phyloP scores from a whole-genome alignment of 179 eudicot species.

The Sideroxylon spinosum region DNA sequence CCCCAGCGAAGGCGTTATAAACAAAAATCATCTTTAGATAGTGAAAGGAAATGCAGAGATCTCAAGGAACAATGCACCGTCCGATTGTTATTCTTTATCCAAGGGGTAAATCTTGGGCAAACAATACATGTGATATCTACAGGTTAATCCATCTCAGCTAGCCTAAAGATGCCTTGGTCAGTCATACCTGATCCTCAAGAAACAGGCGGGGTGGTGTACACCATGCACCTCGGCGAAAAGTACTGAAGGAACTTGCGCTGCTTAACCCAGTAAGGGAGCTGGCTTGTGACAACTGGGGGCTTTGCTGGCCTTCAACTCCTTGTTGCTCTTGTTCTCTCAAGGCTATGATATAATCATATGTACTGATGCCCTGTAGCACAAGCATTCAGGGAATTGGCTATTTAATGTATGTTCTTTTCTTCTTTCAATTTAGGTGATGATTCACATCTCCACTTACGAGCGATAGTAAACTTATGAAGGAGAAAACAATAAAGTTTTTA shows the following conservation, averaged over 20 bases:
- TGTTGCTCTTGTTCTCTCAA: constrained; percentile 94
- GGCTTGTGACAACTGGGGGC: constrained; percentile 92
- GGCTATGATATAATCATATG: constrained; percentile 96
- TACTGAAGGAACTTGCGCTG: constrained; percentile 90
- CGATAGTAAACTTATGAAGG: background rate
- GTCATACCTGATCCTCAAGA: constrained; percentile 86
- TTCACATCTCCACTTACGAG: background rate
- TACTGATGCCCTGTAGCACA: constrained; percentile 74
- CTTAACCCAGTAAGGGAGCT: constrained; percentile 95
- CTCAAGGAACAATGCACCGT: background rate
- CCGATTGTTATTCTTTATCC: background rate
- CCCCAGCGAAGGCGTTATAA: too few species aligned
- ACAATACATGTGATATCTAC: background rate
- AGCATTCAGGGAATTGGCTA: background rate
- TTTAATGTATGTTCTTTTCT: background rate
- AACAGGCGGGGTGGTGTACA: constrained; percentile 96
- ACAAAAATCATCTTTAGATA: background rate
- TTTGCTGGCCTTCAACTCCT: constrained; percentile 81
- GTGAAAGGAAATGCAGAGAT: background rate
- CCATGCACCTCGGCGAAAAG: constrained; percentile 89
- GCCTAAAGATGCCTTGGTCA: background rate
- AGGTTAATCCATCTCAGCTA: background rate
- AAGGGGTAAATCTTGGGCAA: too few species aligned
- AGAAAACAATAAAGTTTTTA: background rate
- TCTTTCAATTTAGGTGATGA: background rate